These are phyloP conservation scores for Ulvella scutata DNA, from an alignment of 139 green algal genomes.

Conservation along the genomic window DNA sequence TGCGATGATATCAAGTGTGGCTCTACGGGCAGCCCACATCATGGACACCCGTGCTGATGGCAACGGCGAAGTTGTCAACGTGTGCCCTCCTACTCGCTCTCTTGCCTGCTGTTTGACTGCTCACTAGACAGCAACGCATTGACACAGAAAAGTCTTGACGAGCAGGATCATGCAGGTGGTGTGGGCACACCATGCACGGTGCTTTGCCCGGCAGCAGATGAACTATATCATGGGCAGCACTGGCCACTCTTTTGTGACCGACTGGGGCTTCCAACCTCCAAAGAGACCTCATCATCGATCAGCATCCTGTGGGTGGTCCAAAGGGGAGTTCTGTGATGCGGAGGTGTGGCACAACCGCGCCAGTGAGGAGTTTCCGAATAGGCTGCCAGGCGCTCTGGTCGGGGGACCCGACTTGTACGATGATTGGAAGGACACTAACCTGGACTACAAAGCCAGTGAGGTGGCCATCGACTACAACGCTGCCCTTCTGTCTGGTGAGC, in stretches of 20 bases:
- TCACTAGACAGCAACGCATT: too few species aligned
- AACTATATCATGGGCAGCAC: conserved; percentile 13
- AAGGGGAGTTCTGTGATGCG: not conserved
- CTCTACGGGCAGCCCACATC: not conserved
- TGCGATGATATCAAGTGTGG: not conserved
- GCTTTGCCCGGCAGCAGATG: conserved; percentile 10
- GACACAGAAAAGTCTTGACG: too few species aligned
- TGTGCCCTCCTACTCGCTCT: not conserved
- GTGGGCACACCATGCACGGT: not conserved
- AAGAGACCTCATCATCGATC: conserved; percentile 13
- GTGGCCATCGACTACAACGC: conserved; percentile 35
- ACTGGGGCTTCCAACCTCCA: conserved; percentile 11
- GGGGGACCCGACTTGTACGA: conserved; percentile 26
- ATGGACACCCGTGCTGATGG: not conserved
- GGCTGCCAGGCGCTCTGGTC: conserved; percentile 43
- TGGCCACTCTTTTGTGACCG: conserved; percentile 13
- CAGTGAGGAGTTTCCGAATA: conserved; percentile 5
- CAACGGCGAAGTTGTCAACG: not conserved
- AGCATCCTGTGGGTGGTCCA: conserved; percentile 4
- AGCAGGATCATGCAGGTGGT: conserved; percentile 1
- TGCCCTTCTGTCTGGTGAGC: not conserved
- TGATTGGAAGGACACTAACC: conserved; percentile 8
- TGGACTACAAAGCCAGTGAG: conserved; percentile 13
- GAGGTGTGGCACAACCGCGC: not conserved
- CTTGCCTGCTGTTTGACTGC: too few species aligned